Percentiles rank a stretch among this genome's conserved stretches.
These are phyloP conservation scores for Lithohypha guttulata DNA, from an alignment of 2,329 filamentous ascomycete genomes.

Conservation along the genomic window DNA sequence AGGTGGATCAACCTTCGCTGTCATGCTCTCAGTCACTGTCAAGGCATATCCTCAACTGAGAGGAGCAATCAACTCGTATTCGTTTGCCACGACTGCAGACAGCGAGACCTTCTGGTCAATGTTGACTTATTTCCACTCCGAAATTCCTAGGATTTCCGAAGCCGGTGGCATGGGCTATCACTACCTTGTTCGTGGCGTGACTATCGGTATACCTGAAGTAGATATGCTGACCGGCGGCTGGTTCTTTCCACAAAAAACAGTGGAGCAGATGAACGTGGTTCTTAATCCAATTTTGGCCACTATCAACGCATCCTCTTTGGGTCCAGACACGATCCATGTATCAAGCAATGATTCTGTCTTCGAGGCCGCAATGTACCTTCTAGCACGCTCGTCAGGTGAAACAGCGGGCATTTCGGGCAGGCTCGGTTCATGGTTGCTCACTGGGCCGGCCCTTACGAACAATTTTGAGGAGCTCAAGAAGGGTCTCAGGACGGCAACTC, in stretches of 20 bases:
- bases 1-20: constrained; percentile 38
- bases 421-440: constrained; percentile 6
- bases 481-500: not conserved
- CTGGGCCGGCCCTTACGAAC: not conserved
- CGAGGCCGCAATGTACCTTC: constrained; percentile 16
- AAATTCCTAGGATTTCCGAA: constrained; percentile 35
- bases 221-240: constrained; percentile 12
- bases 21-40: constrained; percentile 43
- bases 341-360: constrained; percentile 23
- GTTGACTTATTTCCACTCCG: constrained; percentile 34
- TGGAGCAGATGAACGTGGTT: constrained; percentile 10
- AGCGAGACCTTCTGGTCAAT: constrained; percentile 40
- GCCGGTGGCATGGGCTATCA: constrained; percentile 32
- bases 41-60: constrained; percentile 36
- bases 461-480: constrained; percentile 3
- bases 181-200: constrained; percentile 26
- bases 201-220: constrained; percentile 3
- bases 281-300: constrained; percentile 16
- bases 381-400: not conserved
- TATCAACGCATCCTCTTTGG: constrained; percentile 12
- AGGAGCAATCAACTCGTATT: constrained; percentile 33
- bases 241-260: constrained; percentile 15
- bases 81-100: constrained; percentile 27
- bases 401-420: not conserved
- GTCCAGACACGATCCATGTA: constrained; percentile 20